Evolutionary conservation across 2,329 filamentous ascomycete species (phyloP).

Genomic region (Mollisia scopiformis): DNA sequence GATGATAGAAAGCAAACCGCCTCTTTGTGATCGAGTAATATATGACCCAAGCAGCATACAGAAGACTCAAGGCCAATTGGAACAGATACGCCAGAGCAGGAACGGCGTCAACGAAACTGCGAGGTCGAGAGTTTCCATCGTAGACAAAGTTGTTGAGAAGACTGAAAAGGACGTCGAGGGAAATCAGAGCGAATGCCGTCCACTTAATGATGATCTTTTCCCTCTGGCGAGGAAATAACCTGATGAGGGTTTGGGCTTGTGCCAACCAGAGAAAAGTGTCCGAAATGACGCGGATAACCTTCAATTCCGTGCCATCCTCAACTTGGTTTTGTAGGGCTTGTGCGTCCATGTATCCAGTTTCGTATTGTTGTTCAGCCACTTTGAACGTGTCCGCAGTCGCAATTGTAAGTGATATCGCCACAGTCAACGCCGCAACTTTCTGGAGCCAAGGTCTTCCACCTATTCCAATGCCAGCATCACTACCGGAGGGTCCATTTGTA

Average conservation of each 20-base stretch:
- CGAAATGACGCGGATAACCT: conserved; percentile 88
- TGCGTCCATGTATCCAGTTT: conserved; percentile 78
- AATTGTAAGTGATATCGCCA: conserved; percentile 86
- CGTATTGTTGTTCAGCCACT: conserved; percentile 82
- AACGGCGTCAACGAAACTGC: conserved; percentile 84
- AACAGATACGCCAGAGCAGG: conserved; percentile 79
- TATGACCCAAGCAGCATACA: conserved; percentile 75
- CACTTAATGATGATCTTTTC: conserved; percentile 99
- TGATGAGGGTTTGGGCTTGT: conserved; percentile 94
- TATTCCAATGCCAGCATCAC: conserved; percentile 75
- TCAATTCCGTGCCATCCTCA: conserved; percentile 81
- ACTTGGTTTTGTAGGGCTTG: conserved; percentile 75
- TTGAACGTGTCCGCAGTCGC: conserved; percentile 90
- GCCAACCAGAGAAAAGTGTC: conserved; percentile 97
- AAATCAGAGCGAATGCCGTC: conserved; percentile 93
- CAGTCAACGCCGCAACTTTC: conserved; percentile 74
- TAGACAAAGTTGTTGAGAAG: conserved; percentile 85
- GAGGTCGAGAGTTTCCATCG: conserved; percentile 62
- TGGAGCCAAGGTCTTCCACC: conserved; percentile 94
- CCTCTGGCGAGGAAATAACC: conserved; percentile 92
- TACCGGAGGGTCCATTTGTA: conserved; percentile 75
- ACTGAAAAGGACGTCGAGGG: conserved; percentile 87
- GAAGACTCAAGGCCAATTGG: conserved; percentile 68
- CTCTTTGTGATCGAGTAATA: conserved; percentile 75
- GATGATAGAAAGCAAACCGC: conserved; percentile 71